These are phyloP conservation scores for Kazachstania taianensis DNA, from an alignment of 805 yeast genomes.

Conservation along the genomic window DNA sequence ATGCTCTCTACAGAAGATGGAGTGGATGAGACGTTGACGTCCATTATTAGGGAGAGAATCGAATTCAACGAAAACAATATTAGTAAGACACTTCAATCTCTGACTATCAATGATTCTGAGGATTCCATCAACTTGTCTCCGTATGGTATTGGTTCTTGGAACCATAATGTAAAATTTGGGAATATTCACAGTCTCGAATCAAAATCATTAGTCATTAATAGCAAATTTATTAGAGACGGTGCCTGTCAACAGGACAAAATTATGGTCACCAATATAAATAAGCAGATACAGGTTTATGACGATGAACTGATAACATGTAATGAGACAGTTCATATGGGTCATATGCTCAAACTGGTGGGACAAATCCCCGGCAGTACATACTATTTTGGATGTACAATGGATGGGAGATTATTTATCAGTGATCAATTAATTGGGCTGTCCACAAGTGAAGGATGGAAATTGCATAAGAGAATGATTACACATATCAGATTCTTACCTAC, in stretches of 20 bases:
- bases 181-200: background rate
- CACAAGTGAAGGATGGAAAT: conserved; percentile 11
- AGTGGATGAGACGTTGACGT: conserved; percentile 11
- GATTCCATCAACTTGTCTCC: conserved; percentile 6
- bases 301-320: background rate
- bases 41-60: conserved; percentile 21
- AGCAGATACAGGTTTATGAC: conserved; percentile 2
- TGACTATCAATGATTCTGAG: conserved; percentile 13
- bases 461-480: conserved; percentile 34
- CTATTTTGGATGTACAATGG: no score
- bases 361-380: conserved; percentile 4
- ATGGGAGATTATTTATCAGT: no score
- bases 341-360: conserved; percentile 20
- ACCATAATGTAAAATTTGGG: conserved; percentile 6
- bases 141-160: conserved; percentile 13
- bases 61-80: conserved; percentile 15
- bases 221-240: no score
- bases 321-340: conserved; percentile 2
- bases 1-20: conserved; percentile 4
- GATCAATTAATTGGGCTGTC: no score
- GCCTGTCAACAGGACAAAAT: no score
- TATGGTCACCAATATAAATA: background rate
- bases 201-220: no score
- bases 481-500: conserved; percentile 22
- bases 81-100: conserved; percentile 7